A percentile compares a stretch with the other conserved stretches of the same genome.
Evolutionary conservation across 176 grass and related monocot species (phyloP).

Genomic region (Juncus inflexus): DNA sequence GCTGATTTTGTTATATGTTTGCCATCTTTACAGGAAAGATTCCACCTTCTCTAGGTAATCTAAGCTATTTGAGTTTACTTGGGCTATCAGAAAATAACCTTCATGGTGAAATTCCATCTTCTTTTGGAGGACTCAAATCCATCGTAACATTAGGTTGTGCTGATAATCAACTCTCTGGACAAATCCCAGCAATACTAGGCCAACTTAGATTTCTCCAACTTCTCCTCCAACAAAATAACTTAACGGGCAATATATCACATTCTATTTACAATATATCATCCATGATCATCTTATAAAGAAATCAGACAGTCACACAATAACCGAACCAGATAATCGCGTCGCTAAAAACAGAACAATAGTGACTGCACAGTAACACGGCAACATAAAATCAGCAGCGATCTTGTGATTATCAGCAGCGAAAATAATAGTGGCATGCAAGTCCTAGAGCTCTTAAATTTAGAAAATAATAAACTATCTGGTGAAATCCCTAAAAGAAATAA

Average conservation of each 20-base stretch:
- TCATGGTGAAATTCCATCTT: slow-evolving; percentile 20
- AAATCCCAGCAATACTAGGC: neutral
- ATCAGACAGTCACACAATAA: too few relatives aligned
- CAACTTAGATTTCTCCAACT: slow-evolving; percentile 17
- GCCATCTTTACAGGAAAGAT: slow-evolving; percentile 14
- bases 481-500: too few relatives aligned
- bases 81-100: slow-evolving; percentile 9
- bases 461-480: too few relatives aligned
- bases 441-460: too few relatives aligned
- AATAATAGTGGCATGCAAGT: too few relatives aligned
- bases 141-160: neutral
- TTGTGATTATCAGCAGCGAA: too few relatives aligned
- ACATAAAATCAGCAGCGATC: too few relatives aligned
- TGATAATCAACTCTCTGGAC: neutral
- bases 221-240: slow-evolving; percentile 13
- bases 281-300: neutral
- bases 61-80: slow-evolving; percentile 6
- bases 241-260: slow-evolving; percentile 21
- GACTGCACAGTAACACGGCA: too few relatives aligned
- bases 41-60: slow-evolving; percentile 35
- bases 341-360: too few relatives aligned
- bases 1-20: neutral
- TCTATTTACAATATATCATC: slow-evolving; percentile 37
- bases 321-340: too few relatives aligned
- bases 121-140: slow-evolving; percentile 20